Conservation (phyloP, 352 stramenopile genomes). For the Phytophthora cactorum region DNA sequence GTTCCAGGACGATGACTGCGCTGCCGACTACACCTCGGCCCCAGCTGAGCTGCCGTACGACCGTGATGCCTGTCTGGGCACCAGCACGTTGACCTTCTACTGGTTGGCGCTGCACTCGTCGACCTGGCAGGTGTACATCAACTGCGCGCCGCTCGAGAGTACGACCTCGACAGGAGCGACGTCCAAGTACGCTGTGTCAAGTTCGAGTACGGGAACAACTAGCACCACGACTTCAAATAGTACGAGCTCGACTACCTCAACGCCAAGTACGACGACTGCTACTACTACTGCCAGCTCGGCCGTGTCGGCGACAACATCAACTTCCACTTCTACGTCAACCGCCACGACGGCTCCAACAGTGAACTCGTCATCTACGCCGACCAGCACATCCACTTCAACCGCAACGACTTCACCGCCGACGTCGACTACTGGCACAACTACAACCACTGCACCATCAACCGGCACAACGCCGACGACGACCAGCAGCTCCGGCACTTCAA, state of each 20-base stretch:
- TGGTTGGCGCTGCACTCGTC: constrained; percentile 50
- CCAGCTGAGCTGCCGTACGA: constrained; percentile 47
- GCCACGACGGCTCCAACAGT: constrained; percentile 16
- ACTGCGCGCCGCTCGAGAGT: constrained; percentile 36
- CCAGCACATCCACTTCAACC: constrained; percentile 3
- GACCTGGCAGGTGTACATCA: constrained; percentile 52
- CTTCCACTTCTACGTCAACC: constrained; percentile 13
- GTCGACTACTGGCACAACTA: constrained; percentile 10
- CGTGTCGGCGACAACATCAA: constrained; percentile 8
- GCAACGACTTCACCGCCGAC: constrained; percentile 14
- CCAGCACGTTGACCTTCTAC: constrained; percentile 41
- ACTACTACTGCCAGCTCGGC: constrained; percentile 8
- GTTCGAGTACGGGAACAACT: constrained; percentile 2
- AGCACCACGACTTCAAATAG: constrained; percentile 10
- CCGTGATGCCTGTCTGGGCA: constrained; percentile 22
- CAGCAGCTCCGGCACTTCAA: constrained; percentile 1
- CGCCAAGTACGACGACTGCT: constrained; percentile 14
- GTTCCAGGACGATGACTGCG: constrained; percentile 28
- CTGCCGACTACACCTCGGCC: constrained; percentile 29
- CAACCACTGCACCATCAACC: constrained; percentile 14
- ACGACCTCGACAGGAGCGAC: constrained; percentile 31
- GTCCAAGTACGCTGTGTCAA: constrained; percentile 30
- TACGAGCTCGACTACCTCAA: constrained; percentile 20
- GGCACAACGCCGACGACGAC: constrained; percentile 13
- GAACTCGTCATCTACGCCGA: constrained; percentile 1